Conservation (phyloP, 225 moss, liverwort and hornwort species). For the Rhytidiadelphus loreus region DNA sequence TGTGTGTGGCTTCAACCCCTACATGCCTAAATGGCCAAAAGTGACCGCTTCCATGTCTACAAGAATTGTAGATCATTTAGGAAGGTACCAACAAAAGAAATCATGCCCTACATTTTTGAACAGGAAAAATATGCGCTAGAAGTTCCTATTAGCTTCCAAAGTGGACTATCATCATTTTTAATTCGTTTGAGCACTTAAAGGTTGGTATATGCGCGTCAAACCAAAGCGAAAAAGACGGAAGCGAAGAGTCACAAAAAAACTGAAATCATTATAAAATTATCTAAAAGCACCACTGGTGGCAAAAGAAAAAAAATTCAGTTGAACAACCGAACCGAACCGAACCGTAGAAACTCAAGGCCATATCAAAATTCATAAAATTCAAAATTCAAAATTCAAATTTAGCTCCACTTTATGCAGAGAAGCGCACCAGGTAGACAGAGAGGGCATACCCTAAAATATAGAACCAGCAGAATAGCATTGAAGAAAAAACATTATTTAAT, state of each 20-base stretch:
- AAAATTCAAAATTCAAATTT: too few relatives aligned
- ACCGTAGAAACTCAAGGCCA: not conserved
- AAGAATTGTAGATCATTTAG: not conserved
- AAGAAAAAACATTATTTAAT: not conserved
- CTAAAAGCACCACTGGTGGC: not conserved
- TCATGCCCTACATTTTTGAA: not conserved
- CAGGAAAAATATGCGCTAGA: not conserved
- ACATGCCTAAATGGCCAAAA: not conserved
- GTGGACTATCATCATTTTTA: not conserved
- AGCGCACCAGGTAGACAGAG: not conserved
- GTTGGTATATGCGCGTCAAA: not conserved
- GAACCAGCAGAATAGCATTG: not conserved
- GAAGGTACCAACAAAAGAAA: not conserved
- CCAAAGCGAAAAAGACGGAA: not conserved
- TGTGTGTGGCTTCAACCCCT: not conserved
- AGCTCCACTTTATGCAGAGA: not conserved
- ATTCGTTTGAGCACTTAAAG: not conserved
- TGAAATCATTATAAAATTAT: not conserved
- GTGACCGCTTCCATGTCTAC: not conserved
- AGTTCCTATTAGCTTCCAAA: not conserved
- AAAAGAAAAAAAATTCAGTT: not conserved
- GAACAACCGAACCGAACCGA: not conserved
- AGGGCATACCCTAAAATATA: not conserved
- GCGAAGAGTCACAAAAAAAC: not conserved
- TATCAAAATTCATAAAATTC: not conserved